phyloP scores from a whole-genome alignment of 768 basidiomycete species.

The Phaffia tasmanica region DNA sequence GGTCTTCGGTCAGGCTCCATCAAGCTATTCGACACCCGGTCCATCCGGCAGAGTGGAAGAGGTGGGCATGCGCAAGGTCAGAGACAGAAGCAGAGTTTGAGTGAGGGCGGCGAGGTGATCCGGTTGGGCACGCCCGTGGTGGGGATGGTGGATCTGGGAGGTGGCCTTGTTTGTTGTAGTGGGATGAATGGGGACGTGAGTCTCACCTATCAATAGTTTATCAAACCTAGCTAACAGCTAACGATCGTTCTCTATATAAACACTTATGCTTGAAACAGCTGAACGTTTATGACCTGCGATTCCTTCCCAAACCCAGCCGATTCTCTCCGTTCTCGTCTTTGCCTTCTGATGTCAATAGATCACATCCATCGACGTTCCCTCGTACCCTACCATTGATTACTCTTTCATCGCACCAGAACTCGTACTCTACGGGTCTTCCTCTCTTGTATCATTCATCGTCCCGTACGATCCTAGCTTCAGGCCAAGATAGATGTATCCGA shows the following conservation, averaged over 20 bases:
- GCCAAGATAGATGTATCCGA: conserved; percentile 10
- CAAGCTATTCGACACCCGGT: conserved; percentile 16
- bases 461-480: conserved; percentile 13
- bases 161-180: neutral
- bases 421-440: conserved; percentile 20
- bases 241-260: neutral
- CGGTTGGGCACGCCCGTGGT: conserved; percentile 6
- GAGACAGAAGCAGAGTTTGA: neutral
- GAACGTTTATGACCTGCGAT: conserved; percentile 17
- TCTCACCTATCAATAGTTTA: neutral
- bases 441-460: conserved; percentile 10
- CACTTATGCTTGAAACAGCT: neutral
- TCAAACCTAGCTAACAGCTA: neutral
- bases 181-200: conserved; percentile 23
- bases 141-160: conserved; percentile 7
- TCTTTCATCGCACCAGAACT: conserved; percentile 12
- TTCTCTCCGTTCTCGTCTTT: neutral
- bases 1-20: conserved; percentile 14
- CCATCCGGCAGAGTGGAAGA: neutral
- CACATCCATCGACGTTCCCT: neutral
- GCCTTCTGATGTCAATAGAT: neutral
- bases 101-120: neutral
- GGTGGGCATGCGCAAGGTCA: neutral
- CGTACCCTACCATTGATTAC: conserved; percentile 2
- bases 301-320: neutral